Evolutionary conservation across 345 rosid genomes (phyloP), one percentile per base, ranked within the genome.

Genomic region (Mercurialis annua): DNA sequence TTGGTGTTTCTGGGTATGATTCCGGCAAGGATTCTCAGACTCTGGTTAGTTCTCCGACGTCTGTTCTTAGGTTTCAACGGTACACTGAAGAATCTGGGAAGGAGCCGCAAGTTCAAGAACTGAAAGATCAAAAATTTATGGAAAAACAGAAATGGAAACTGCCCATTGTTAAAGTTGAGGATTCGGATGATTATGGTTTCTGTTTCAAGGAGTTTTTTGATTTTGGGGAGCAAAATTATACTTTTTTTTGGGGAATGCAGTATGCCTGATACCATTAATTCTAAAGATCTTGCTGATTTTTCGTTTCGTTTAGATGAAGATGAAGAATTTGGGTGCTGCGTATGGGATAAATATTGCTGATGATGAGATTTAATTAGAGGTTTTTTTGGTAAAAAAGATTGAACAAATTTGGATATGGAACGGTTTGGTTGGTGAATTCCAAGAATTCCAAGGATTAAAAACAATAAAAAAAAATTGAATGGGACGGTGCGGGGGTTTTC

Each of bases 11-110:
- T 1, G 85, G 80, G 64, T 80, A 79, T 27, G 90, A 84, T 59
- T 87, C 84, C 1, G 78, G 77, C 18, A 74, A 71, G 40, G 92
- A 89, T 10, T 81, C 90, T 15, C 89, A 69, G 1, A 66, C 79
- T 21, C 76, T 84, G n/a, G n/a, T n/a, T 14, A 67, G 82, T 69
- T 89, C 94, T 55, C 96, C 96, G 2, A 92, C 94, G 17, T 92
- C 95, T 51, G 98, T 92, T 66, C 86, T 92, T 50, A 81, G 85
- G 62, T 89, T 80, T 62, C 80, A 71, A 23, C n/a, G n/a, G n/a
- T 73, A 76, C 0, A 73, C 62, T 18, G 86, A 82, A 9, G 92
- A 79, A 65, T 55, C 81, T 29, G 88, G 20, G 50, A 62, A 68
- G 2, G 66, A 70, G 7, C 42, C 69, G 18, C 75, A 68, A 11